Conservation (phyloP, 1,284 basidiomycete species). For the Caloboletus inedulis region DNA sequence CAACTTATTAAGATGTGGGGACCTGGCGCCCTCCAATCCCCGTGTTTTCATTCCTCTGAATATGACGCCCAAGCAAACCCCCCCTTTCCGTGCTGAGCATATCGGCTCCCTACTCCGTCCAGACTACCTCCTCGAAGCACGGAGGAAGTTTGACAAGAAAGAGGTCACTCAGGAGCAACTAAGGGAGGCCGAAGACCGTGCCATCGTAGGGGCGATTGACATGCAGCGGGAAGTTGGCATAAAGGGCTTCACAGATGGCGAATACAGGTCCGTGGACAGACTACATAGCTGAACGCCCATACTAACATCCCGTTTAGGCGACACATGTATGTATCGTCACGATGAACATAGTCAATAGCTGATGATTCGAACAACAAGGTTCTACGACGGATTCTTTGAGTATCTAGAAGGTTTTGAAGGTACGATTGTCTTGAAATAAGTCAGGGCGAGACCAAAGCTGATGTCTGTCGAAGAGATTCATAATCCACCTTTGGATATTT, state of each 20-base stretch:
- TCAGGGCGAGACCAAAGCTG: neutral
- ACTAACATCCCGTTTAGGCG: slow-evolving; percentile 18
- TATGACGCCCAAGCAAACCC: slow-evolving; percentile 23
- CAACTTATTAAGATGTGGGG: too few species aligned
- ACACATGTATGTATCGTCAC: slow-evolving; percentile 24
- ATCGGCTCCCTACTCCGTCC: slow-evolving; percentile 62
- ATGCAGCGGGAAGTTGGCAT: slow-evolving; percentile 52
- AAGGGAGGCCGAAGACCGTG: slow-evolving; percentile 48
- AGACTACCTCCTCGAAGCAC: slow-evolving; percentile 45
- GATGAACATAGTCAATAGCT: neutral
- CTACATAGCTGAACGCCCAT: slow-evolving; percentile 47
- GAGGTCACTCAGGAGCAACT: slow-evolving; percentile 43
- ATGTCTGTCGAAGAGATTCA: slow-evolving; percentile 17
- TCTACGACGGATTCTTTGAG: slow-evolving; percentile 30
- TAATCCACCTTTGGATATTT: slow-evolving; percentile 28
- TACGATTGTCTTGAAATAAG: neutral
- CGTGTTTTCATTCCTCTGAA: neutral
- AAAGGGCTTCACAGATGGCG: slow-evolving; percentile 60
- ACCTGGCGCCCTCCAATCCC: too few species aligned
- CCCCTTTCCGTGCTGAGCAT: slow-evolving; percentile 56
- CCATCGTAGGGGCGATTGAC: slow-evolving; percentile 49
- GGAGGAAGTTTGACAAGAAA: slow-evolving; percentile 41
- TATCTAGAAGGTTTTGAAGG: slow-evolving; percentile 28
- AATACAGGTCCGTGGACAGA: slow-evolving; percentile 46
- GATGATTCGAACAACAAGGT: slow-evolving; percentile 9